Evolutionary conservation across 495 filamentous ascomycete genomes (phyloP).

Genomic region (Hyaloscypha finlandica): DNA sequence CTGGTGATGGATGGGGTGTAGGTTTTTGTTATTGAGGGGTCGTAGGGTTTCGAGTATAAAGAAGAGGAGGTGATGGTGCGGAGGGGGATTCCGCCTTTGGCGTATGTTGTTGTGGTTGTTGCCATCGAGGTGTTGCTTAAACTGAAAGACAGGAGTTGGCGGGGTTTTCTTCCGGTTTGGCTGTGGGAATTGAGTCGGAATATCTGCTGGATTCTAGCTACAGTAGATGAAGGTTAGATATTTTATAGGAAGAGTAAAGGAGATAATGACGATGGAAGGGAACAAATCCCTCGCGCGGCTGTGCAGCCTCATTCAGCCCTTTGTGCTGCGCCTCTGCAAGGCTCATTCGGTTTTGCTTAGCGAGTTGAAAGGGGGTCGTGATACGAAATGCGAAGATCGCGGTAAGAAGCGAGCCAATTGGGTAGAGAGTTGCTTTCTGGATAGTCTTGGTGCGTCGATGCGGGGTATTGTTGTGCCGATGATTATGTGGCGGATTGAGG

Average conservation of each 20-base stretch:
- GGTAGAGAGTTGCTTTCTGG: background rate
- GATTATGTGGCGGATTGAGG: background rate
- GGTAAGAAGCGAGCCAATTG: background rate
- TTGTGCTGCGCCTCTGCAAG: background rate
- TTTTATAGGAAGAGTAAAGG: too few relatives aligned
- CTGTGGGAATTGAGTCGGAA: too few relatives aligned
- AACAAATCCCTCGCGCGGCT: background rate
- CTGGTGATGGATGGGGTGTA: background rate
- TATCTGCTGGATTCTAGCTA: too few relatives aligned
- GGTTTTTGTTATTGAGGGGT: background rate
- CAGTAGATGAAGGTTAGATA: too few relatives aligned
- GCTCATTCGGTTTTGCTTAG: background rate
- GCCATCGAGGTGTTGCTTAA: background rate
- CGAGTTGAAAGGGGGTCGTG: background rate
- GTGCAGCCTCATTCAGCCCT: background rate
- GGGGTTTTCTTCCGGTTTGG: too few relatives aligned
- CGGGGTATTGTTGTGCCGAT: background rate
- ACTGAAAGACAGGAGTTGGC: too few relatives aligned
- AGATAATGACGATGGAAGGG: background rate
- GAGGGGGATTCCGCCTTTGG: background rate
- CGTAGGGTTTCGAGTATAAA: background rate
- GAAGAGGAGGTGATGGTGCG: background rate
- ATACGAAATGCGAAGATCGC: slow-evolving; percentile 2
- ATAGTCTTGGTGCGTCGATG: background rate
- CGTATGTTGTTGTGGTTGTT: background rate